These are phyloP conservation scores for Nicotiana tomentosiformis DNA, from an alignment of 257 asterid species.

Conservation along the genomic window DNA sequence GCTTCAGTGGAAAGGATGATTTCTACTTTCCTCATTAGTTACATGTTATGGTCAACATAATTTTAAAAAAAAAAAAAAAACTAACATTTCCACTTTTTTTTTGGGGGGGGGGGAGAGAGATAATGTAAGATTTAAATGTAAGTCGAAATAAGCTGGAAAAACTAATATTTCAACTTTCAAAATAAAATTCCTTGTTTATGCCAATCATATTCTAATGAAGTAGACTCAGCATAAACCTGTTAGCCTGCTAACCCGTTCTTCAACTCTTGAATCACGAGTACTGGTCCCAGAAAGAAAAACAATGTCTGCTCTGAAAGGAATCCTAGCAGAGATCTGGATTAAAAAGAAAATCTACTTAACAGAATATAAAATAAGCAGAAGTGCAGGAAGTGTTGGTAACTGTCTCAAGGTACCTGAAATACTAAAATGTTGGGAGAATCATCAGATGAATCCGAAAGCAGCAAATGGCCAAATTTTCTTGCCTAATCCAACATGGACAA, in stretches of 20 bases:
- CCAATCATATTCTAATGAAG: not conserved
- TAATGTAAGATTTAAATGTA: too few relatives aligned
- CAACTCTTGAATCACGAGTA: constrained; percentile 40
- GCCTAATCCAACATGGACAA: constrained; percentile 39
- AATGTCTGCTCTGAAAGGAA: constrained; percentile 71
- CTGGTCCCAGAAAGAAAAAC: constrained; percentile 64
- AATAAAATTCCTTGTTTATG: not conserved
- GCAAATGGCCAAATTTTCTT: constrained; percentile 55
- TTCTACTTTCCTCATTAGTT: not conserved
- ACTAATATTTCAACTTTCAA: not conserved
- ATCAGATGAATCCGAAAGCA: constrained; percentile 84
- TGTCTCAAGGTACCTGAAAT: constrained; percentile 61
- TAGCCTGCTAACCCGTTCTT: constrained; percentile 57
- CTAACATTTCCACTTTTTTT: not conserved
- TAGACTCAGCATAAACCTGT: constrained; percentile 33
- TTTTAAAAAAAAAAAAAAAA: not conserved
- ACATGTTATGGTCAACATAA: not conserved
- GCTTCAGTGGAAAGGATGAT: not conserved
- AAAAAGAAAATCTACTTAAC: constrained; percentile 12
- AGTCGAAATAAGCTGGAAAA: too few relatives aligned
- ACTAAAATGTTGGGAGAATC: constrained; percentile 72
- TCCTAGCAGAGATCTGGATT: constrained; percentile 77
- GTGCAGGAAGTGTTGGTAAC: not conserved
- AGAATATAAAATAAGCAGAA: constrained; percentile 14
- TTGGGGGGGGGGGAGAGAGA: too few relatives aligned